Evolutionary conservation across 768 basidiomycete species (phyloP), one percentile per base, ranked within the genome.

Genomic region (Cubamyces sp.): DNA sequence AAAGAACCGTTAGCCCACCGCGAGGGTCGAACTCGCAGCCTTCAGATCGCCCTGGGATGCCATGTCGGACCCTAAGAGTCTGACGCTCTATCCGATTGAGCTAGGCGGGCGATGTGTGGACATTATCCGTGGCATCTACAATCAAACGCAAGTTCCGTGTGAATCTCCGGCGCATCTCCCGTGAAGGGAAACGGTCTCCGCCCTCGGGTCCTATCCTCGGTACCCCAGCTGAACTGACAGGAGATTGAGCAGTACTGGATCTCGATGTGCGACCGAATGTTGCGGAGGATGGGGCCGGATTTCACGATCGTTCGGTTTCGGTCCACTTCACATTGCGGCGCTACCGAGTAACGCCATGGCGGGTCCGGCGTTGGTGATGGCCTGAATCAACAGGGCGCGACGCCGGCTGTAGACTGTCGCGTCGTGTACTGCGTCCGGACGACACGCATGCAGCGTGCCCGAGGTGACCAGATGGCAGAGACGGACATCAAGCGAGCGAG

Each of bases 31-130:
- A 82, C 82, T 81, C 81, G 82, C 81, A 82, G 80, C 81, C 81
- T 83, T 83, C 81, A 83, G 81, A 83, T 83, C 21, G 45, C 45
- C 45, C 45, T 25, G 19, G 43, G 43, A n/a, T 3, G 9, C 43
- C 9, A 21, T 3, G 12, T 14, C 12, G 19, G 18, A n/a, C 28
- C 15, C 65, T 84, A 83, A 83, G 79, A 84, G 82, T 83, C 82
- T 83, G 82, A 83, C 82, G 82, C 82, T 83, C 83, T 83, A 81
- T 82, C 82, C 82, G 82, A 83, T 84, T 83, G 82, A 84, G 82
- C 83, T 83, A 84, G 82, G 82, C 82, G 77, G 82, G 83, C 82
- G 41, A 18, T 21, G 16, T 16, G 1, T 15, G 42, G 42, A 16
- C 11, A 15, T 43, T 43, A 5, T 7, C 11, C 6, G 5, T 34